Conservation (phyloP, 2,329 filamentous ascomycete species). For the Fusarium sp. region DNA sequence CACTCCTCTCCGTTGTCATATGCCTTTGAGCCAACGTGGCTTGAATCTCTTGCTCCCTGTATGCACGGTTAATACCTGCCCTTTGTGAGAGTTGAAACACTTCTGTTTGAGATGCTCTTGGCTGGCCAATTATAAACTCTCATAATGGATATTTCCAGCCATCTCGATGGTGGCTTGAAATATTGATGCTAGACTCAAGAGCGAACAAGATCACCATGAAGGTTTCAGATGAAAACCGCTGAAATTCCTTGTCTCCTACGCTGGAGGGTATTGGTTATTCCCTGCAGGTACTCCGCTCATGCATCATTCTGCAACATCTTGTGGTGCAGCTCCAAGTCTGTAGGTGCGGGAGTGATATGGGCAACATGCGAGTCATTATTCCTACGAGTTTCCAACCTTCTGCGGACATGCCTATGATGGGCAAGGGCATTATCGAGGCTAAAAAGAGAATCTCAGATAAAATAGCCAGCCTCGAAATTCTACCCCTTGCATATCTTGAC, state of each 20-base stretch:
- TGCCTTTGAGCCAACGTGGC: background rate
- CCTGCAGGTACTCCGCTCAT: background rate
- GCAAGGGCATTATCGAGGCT: constrained; percentile 61
- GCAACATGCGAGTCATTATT: too few species aligned
- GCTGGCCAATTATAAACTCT: background rate
- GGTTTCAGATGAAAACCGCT: background rate
- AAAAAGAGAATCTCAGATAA: constrained; percentile 55
- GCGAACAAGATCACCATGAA: background rate
- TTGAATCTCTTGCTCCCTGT: background rate
- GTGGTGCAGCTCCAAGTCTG: too few species aligned
- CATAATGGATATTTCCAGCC: background rate
- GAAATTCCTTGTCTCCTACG: background rate
- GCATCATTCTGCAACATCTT: background rate
- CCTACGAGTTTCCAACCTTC: background rate
- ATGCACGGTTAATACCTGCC: background rate
- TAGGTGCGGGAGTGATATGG: too few species aligned
- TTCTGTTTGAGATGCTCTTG: background rate
- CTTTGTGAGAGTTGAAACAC: background rate
- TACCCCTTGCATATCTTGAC: constrained; percentile 62
- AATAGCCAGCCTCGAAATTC: constrained; percentile 48
- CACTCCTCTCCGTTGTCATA: background rate
- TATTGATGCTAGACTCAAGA: background rate
- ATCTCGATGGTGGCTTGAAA: background rate
- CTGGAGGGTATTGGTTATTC: background rate
- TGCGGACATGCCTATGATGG: constrained; percentile 41